Evolutionary conservation across 1,139 yeast genomes (phyloP), one percentile per base, ranked within the genome.

Genomic region (Tardiomyces digboiensis): DNA sequence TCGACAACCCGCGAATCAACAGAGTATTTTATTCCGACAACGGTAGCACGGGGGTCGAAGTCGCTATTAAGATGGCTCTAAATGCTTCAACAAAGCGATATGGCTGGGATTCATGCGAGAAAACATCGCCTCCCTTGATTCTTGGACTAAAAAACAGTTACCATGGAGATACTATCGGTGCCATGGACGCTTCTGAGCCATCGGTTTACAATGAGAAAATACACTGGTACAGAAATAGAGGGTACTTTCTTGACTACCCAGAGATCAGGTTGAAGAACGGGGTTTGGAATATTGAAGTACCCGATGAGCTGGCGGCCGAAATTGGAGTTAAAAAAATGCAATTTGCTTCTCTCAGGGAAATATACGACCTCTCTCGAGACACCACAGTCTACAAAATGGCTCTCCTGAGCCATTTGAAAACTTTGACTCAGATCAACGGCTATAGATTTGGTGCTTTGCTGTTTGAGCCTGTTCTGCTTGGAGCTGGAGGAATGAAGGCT

Each of bases 401-500:
- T 26, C 14, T 26, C 16, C 14, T 13, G 12, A n/a, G 10, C 33
- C 8, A 26, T 13, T 13, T 26, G 5, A 13, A n/a, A 3, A n/a
- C 16, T 5, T 16, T 26, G 12, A 52, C 18, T 55, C 57, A 1
- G 4, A 39, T 36, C 8, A 19, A 42, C 7, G 58, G 57, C 10
- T 46, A 46, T 7, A 49, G 48, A 19, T 57, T 57, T 42, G 62
- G 61, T 7, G 61, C 62, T 2, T 47, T 58, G 21, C 39, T 58
- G 22, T 43, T 58, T 41, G 62, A 58, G 42, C 60, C 61, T 2
- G 49, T 57, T 2, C 40, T 58, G 16, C 46, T 57, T 4, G 62
- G 62, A 19, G 62, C 62, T 2, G 62, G 62, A 7, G 62, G 62
- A 19, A 58, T 58, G 62, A 44, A 52, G n/a, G 51, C 54, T 8